Conservation (phyloP, 2,329 filamentous ascomycete genomes). For the Nigrograna mackinnonii region DNA sequence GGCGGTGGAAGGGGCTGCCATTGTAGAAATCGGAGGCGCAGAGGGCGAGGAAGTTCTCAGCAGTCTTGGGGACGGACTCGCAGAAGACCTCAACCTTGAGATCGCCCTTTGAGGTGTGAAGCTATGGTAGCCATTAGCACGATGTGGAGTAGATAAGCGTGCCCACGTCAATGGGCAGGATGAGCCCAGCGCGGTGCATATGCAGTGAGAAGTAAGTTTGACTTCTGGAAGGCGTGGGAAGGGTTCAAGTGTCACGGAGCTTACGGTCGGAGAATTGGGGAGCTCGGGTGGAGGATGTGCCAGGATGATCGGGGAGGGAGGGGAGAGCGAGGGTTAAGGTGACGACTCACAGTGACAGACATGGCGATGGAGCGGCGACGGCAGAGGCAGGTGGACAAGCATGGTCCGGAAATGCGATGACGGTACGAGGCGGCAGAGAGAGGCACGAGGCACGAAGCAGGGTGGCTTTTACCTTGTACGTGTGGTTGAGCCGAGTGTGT, state of each 20-base stretch:
- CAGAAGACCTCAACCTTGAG: conserved; percentile 97
- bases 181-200: neutral
- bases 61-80: conserved; percentile 89
- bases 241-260: no score
- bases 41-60: conserved; percentile 88
- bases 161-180: conserved; percentile 1
- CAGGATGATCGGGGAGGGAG: neutral
- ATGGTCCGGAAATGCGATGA: no score
- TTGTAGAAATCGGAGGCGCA: conserved; percentile 81
- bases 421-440: no score
- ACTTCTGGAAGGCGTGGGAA: neutral
- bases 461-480: no score
- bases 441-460: no score
- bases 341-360: conserved; percentile 50
- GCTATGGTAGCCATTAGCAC: conserved; percentile 28
- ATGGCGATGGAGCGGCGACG: conserved; percentile 33
- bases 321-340: neutral
- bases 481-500: no score
- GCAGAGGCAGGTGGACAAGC: neutral
- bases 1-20: conserved; percentile 74
- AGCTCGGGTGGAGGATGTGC: neutral
- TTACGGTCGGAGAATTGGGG: neutral
- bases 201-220: conserved; percentile 6
- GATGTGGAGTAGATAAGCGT: neutral
- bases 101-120: conserved; percentile 87